Percentiles rank a stretch among this genome's conserved stretches.
phyloP scores from a whole-genome alignment of 306 rosid species.

The Betula pendula region DNA sequence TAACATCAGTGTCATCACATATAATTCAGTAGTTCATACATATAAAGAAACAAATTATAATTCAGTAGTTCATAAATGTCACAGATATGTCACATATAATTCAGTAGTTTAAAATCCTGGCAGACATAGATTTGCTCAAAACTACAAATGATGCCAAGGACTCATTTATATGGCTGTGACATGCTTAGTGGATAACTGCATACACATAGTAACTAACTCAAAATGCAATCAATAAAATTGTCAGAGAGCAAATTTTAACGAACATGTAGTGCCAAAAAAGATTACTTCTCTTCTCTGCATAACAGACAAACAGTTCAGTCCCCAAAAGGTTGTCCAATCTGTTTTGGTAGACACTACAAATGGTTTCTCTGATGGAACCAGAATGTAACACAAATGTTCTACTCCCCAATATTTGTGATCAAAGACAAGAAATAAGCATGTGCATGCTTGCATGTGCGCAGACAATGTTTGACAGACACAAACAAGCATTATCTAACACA shows the following conservation, averaged over 20 bases:
- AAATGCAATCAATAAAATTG: not conserved
- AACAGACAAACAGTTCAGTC: not conserved
- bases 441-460: not conserved
- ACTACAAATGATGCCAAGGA: not conserved
- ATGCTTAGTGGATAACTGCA: not conserved
- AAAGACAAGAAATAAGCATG: not conserved
- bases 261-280: not conserved
- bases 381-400: not conserved
- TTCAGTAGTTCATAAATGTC: too few species aligned
- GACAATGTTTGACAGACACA: not conserved
- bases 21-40: too few species aligned
- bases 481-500: not conserved
- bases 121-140: not conserved
- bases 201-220: not conserved
- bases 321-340: not conserved
- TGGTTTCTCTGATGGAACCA: not conserved
- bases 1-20: too few species aligned
- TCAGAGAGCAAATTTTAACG: not conserved
- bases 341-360: not conserved
- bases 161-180: not conserved
- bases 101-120: not conserved
- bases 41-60: too few species aligned
- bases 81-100: too few species aligned
- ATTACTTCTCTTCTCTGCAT: not conserved
- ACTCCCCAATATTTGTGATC: not conserved